Evolutionary conservation across 1,139 yeast species (phyloP).

Genomic region (Pichia sp.): DNA sequence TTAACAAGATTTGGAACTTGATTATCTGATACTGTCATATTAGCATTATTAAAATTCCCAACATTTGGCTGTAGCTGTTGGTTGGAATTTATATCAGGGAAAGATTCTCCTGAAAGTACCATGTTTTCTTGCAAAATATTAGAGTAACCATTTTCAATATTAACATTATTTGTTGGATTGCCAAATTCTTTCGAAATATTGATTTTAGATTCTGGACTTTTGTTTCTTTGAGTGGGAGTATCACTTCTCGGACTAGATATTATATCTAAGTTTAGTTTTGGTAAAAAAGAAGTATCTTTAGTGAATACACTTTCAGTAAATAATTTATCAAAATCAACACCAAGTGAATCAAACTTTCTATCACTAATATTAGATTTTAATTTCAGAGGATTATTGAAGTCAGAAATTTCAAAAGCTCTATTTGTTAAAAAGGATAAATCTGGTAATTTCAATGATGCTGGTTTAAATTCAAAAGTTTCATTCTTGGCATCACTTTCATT

Average conservation of each 20-base stretch:
- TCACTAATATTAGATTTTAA: constrained; percentile 8
- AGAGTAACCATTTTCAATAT: not conserved
- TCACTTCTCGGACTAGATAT: not conserved
- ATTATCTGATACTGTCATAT: too few relatives aligned
- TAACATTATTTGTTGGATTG: not conserved
- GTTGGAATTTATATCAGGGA: too few relatives aligned
- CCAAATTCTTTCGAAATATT: not conserved
- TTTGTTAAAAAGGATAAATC: constrained; percentile 16
- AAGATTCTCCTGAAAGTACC: too few relatives aligned
- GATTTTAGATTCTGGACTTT: not conserved
- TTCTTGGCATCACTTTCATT: not conserved
- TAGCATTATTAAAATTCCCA: too few relatives aligned
- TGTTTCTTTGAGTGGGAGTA: not conserved
- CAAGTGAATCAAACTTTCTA: constrained; percentile 16
- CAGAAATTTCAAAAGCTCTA: constrained; percentile 7
- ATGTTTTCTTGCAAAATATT: not conserved
- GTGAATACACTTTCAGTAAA: constrained; percentile 31
- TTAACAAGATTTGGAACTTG: too few relatives aligned
- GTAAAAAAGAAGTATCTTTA: constrained; percentile 32
- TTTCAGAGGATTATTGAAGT: not conserved
- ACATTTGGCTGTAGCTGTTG: too few relatives aligned
- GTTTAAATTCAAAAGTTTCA: not conserved
- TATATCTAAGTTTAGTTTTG: constrained; percentile 18
- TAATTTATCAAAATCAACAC: constrained; percentile 20
- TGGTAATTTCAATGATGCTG: constrained; percentile 7